These are phyloP conservation scores for Eucalyptus virginea DNA, from an alignment of 345 rosid genomes.

Conservation along the genomic window DNA sequence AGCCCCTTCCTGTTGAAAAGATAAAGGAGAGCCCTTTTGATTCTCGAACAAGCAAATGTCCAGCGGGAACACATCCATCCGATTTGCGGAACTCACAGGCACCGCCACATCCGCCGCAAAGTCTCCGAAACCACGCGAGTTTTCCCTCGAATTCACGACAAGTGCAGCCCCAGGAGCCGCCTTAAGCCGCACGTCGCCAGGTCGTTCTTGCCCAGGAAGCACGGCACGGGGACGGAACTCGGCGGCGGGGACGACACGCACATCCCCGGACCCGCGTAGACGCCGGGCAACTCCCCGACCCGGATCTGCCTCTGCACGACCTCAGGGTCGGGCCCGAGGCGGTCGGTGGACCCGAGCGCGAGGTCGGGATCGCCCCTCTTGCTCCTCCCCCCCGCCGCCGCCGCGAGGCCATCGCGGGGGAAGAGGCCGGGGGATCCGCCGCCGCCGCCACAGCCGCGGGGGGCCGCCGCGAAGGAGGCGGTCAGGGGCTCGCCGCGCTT, in stretches of 20 bases:
- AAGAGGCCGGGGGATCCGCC: background rate
- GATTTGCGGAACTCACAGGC: background rate
- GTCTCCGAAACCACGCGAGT: background rate
- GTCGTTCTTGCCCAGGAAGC: constrained; percentile 18
- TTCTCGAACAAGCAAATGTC: background rate
- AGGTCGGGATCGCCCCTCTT: constrained; percentile 6
- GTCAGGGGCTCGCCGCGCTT: constrained; percentile 44
- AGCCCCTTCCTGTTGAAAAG: constrained; percentile 18
- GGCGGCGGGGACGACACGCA: constrained; percentile 44
- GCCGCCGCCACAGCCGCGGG: too few species aligned
- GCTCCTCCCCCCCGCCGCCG: background rate
- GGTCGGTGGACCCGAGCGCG: constrained; percentile 23
- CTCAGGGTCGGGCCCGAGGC: constrained; percentile 44
- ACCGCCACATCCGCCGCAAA: background rate
- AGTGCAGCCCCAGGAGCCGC: constrained; percentile 1
- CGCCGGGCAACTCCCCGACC: constrained; percentile 2
- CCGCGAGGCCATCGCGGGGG: background rate
- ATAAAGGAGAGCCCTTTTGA: constrained; percentile 5
- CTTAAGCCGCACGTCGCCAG: background rate
- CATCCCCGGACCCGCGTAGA: constrained; percentile 16
- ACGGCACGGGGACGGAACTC: constrained; percentile 49
- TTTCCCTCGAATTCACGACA: background rate
- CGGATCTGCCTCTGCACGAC: constrained; percentile 19
- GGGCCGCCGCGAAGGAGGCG: background rate
- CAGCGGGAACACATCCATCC: background rate